phyloP scores from a whole-genome alignment of 192 early-diverging fungal genomes.

The Backusella macrospora region DNA sequence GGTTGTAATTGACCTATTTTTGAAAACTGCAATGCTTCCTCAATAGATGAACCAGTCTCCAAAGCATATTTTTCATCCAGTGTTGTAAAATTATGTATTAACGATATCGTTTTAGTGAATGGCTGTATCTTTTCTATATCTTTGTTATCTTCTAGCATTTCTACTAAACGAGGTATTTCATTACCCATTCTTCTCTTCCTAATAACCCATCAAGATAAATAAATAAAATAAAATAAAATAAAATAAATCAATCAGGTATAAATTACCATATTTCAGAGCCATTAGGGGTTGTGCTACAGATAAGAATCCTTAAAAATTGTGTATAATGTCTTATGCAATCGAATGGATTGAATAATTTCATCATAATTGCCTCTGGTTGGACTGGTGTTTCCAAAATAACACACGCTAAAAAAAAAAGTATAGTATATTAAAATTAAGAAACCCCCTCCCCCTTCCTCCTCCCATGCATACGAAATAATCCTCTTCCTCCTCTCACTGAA shows the following conservation, averaged over 20 bases:
- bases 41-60: background rate
- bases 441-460: no score
- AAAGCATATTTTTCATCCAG: constrained; percentile 16
- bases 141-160: constrained; percentile 2
- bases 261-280: constrained; percentile 34
- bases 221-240: background rate
- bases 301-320: constrained; percentile 25
- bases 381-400: background rate
- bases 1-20: constrained; percentile 2
- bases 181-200: constrained; percentile 31
- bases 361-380: background rate
- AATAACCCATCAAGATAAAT: background rate
- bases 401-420: background rate
- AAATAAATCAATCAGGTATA: background rate
- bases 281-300: constrained; percentile 15
- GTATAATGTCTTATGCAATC: constrained; percentile 19
- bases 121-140: constrained; percentile 17
- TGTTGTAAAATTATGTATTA: constrained; percentile 10
- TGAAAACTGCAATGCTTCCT: background rate
- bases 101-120: background rate
- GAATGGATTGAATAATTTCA: constrained; percentile 27
- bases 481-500: background rate
- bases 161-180: constrained; percentile 21
- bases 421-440: no score
- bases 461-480: no score